Base-by-base conservation (phyloP, 192 early-diverging fungal genomes). In the Obelidium mucronatum region DNA sequence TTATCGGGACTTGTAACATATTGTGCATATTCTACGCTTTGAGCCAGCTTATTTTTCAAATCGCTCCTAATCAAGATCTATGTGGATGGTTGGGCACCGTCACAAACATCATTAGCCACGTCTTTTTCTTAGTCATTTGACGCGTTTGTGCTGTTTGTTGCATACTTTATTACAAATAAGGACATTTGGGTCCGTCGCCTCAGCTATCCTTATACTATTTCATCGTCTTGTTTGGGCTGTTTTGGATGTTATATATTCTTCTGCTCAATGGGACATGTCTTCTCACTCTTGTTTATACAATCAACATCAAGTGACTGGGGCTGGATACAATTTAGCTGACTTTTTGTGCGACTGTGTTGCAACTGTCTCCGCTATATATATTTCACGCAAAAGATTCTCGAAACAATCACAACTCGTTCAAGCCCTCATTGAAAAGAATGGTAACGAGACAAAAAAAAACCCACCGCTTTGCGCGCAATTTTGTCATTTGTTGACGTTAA, bases 391-490 rank as follows among this genome's bases (percentile, higher is more conserved):
- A 59, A 59, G 56, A 59, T 59, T 59, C 31, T 13, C 4, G 4
- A 5, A 5, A 13, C 4, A 59, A 59, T 59, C 56, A 13, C 56
- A 13, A 59, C 56, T 59, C n/a, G 31, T 33, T 30, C n/a, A n/a
- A 59, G n/a, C 56, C 24, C 24, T 59, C 8, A 59, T 59, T 4
- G 56, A 59, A 59, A 59, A 59, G 31, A 59, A 59, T 59, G 56
- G n/a, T 30, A 15, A n/a, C 51, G 13, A n/a, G 13, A 15, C 51
- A 52, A 15, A 15, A 13, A 52, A 15, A 52, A 52, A 15, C 51
- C 13, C 51, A 52, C 13, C 51, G n/a, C 51, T 15, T 5, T 24
- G 24, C 11, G n/a, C 4, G 11, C 11, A 5, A 30, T 30, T 59
- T 44, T 44, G 17, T 44, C 6, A 44, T 44, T n/a, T 44, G 42